phyloP scores from a whole-genome alignment of 2,329 filamentous ascomycete genomes.

The Xylaria hypoxylon region DNA sequence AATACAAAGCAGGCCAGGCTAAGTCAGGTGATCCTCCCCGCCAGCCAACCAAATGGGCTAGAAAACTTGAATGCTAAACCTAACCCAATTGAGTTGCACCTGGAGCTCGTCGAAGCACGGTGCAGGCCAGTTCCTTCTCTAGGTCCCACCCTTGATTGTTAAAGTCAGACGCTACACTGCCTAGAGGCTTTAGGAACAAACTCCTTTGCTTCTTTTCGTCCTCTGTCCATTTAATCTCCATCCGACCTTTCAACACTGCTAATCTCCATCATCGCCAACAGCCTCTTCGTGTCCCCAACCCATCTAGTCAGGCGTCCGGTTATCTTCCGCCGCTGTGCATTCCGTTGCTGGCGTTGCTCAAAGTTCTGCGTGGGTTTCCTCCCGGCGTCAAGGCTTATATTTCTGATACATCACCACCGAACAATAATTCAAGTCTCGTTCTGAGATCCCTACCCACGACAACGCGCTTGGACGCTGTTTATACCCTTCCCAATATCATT shows the following conservation, averaged over 20 bases:
- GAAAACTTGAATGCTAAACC: constrained; percentile 24
- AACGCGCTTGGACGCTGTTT: constrained; percentile 36
- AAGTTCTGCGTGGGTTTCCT: constrained; percentile 25
- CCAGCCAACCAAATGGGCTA: constrained; percentile 23
- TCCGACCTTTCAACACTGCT: constrained; percentile 30
- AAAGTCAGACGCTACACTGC: constrained; percentile 31
- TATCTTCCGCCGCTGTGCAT: constrained; percentile 12
- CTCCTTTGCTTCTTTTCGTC: constrained; percentile 49
- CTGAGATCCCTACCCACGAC: constrained; percentile 13
- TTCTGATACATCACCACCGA: constrained; percentile 43
- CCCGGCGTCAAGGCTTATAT: constrained; percentile 24
- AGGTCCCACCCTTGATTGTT: constrained; percentile 25
- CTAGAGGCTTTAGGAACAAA: constrained; percentile 32
- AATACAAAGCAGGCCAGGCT: neutral
- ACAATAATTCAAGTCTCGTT: constrained; percentile 23
- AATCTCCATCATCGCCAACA: constrained; percentile 28
- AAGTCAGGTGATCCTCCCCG: constrained; percentile 19
- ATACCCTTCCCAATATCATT: constrained; percentile 5
- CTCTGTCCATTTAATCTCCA: constrained; percentile 35
- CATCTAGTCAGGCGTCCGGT: neutral
- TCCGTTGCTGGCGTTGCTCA: constrained; percentile 27
- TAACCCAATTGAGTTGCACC: constrained; percentile 27
- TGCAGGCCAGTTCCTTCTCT: constrained; percentile 35
- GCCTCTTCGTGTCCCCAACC: constrained; percentile 9
- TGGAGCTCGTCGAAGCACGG: constrained; percentile 28